Evolutionary conservation across 108 stramenopile genomes (phyloP).

Genomic region (Skeletonema tropicum): DNA sequence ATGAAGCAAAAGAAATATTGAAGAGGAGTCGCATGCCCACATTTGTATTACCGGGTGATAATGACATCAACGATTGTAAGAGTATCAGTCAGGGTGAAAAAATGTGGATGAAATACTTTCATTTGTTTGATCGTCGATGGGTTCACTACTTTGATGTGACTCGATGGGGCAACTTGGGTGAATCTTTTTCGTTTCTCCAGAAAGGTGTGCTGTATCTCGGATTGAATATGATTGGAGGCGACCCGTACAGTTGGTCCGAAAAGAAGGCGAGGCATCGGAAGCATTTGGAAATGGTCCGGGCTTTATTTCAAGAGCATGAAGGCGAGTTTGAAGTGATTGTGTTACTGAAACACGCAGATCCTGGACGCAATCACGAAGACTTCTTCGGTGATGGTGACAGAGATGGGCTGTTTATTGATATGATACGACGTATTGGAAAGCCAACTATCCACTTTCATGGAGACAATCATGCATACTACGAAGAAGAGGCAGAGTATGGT

Average conservation of each 20-base stretch:
- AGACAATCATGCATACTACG: conserved; percentile 36
- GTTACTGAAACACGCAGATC: not conserved
- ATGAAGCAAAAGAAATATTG: not conserved
- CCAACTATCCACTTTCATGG: conserved; percentile 72
- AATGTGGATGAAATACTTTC: conserved; percentile 62
- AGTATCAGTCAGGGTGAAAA: conserved; percentile 31
- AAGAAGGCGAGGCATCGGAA: conserved; percentile 48
- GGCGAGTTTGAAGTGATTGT: not conserved
- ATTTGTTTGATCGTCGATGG: conserved; percentile 54
- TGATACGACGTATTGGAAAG: conserved; percentile 21
- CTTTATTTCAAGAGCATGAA: conserved; percentile 4
- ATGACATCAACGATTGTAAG: conserved; percentile 78
- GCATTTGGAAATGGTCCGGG: conserved; percentile 16
- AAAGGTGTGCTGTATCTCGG: conserved; percentile 69
- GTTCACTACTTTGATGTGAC: conserved; percentile 27
- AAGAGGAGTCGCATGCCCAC: conserved; percentile 28
- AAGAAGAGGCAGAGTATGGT: conserved; percentile 25
- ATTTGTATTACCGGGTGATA: conserved; percentile 71
- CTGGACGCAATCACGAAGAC: not conserved
- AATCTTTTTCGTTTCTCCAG: conserved; percentile 59
- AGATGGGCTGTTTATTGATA: conserved; percentile 23
- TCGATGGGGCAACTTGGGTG: conserved; percentile 47
- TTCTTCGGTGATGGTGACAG: conserved; percentile 42
- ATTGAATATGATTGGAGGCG: conserved; percentile 63
- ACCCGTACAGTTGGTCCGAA: conserved; percentile 33